phyloP scores from a whole-genome alignment of 2,329 filamentous ascomycete genomes.

The Colletotrichum sp. region DNA sequence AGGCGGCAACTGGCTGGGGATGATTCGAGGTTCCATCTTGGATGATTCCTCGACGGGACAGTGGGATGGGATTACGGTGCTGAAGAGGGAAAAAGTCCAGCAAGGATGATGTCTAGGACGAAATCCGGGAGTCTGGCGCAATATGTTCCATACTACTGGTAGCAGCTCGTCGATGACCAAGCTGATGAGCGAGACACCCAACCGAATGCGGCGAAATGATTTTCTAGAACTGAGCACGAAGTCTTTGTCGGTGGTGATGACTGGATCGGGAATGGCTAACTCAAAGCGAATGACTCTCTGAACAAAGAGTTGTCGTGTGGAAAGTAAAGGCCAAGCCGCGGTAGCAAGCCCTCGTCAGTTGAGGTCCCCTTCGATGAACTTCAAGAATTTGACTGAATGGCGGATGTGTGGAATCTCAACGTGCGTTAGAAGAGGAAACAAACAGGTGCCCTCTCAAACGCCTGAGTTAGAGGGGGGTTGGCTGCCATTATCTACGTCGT shows the following conservation, averaged over 20 bases:
- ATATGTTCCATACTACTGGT: constrained; percentile 19
- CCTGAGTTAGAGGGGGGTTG: background rate
- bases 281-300: background rate
- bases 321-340: background rate
- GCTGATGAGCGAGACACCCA: constrained; percentile 2
- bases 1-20: constrained; percentile 10
- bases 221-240: constrained; percentile 15
- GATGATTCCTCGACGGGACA: background rate
- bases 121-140: constrained; percentile 12
- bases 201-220: constrained; percentile 7
- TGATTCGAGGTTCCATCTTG: constrained; percentile 15
- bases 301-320: constrained; percentile 4
- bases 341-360: background rate
- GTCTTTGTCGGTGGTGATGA: background rate
- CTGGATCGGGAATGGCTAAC: constrained; percentile 16
- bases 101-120: background rate
- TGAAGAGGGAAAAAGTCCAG: background rate
- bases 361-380: background rate
- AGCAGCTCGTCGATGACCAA: constrained; percentile 12
- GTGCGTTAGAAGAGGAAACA: background rate
- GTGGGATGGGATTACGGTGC: background rate
- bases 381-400: background rate
- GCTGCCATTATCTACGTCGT: background rate
- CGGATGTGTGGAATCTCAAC: background rate
- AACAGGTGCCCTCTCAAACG: background rate